Base-by-base conservation (phyloP, 768 basidiomycete genomes). In the Kondoa malvinella region DNA sequence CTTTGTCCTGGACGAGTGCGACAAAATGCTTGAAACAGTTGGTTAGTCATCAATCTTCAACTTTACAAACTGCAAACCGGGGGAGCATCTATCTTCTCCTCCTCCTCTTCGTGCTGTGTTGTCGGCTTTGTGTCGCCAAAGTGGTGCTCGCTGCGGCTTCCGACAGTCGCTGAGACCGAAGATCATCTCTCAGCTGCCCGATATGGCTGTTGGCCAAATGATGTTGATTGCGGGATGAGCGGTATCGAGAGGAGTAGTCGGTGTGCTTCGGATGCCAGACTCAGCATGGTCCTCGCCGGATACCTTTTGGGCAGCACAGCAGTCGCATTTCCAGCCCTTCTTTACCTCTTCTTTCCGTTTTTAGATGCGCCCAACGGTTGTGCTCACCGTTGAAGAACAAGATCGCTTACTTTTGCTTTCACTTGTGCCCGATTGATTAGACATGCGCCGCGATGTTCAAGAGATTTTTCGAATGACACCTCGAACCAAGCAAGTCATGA, bases 11-110 rank as follows among this genome's bases (percentile, higher is more conserved):
- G 95, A 99, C 84, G 95, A 99, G 82, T 99, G 95, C 84, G 95
- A 99, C 84, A 99, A 99, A 85, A 96, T 99, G 91, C 87, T 99
- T 78, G 95, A 99, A 84, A 88, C 92, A 85, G 92, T 99, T 81
- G 95, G 95, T 99, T 89, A 96, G 95, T 99, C 33, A 26, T 57
- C 12, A 32, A 63, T 50, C 57, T 21, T 17, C 66, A 33, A 2
- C 63, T 8, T 21, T n/a, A 3, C 3, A 27, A 3, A 2, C 21
- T 59, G 0, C 2, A 26, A 25, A n/a, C 16, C 17, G 26, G 4
- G 57, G 66, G 21, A 3, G 12, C 56, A 60, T 66, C 3, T 17
- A 56, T n/a, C 40, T 3, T 31, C 61, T 32, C 61, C 33, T 26
- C 27, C 17, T 29, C 29, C 50, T 31, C 26, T 66, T 58, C 65